Evolutionary conservation across 768 basidiomycete species (phyloP), one percentile per base, ranked within the genome.

Genomic region (Mycena belliarum): DNA sequence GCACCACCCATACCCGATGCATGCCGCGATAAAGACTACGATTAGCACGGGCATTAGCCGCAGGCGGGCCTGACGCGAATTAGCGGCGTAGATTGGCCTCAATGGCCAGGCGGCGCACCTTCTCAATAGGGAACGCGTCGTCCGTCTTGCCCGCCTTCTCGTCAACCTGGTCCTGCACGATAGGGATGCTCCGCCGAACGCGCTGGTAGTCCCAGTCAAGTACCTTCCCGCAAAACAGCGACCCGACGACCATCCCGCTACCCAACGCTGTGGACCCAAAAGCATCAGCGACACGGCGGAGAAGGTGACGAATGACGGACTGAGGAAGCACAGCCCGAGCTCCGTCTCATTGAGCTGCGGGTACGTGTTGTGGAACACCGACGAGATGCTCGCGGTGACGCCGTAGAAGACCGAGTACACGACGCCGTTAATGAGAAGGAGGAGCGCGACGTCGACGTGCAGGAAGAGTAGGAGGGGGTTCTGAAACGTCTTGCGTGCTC

Each of bases 311-410:
- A 20, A 20, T 5, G n/a, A 53, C 55, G 33, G 12, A 63, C 58
- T 29, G 18, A 95, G 74, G 74, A 87, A 95, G 68, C 89, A 93
- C 5, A 95, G 72, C 3, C 92, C 93, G 29, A 90, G 79, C 24
- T 83, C 78, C 2, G 85, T 84, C 58, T 89, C 82, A 57, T 70
- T 79, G 21, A 91, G 76, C 58, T 73, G 81, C 0, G 84, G 79
- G 63, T 93, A 93, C 1, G 77, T 72, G 2, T 69, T 59, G 49
- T 78, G 73, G 68, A 92, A 86, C 0, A 87, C 74, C 0, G 84
- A 79, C 1, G 89, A 84, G 28, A 87, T 76, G 4, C 82, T 82
- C 0, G 89, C 81, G 0, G 77, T 79, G 37, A 87, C 79, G 32
- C 78, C 79, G 61, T 87, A 87, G 66, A 82, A 84, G 1, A 85